Conservation (phyloP, 2,329 filamentous ascomycete species). For the Chalara sp. region DNA sequence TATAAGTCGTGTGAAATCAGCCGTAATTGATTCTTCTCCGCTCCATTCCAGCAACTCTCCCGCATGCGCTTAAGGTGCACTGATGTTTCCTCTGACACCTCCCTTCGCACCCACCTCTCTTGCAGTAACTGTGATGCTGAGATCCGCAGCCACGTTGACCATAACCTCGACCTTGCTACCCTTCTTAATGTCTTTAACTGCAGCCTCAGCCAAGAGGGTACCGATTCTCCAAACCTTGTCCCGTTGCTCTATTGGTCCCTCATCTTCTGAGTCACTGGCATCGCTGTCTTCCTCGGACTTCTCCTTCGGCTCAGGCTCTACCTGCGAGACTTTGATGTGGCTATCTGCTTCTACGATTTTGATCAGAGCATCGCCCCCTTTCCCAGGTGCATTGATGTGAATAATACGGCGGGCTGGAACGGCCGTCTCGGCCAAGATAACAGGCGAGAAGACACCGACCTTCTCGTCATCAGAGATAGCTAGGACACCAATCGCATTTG, state of each 20-base stretch:
- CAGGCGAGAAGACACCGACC: slow-evolving; percentile 67
- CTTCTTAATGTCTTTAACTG: slow-evolving; percentile 78
- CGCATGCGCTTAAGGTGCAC: slow-evolving; percentile 13
- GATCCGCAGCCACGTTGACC: slow-evolving; percentile 76
- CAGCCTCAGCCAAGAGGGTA: slow-evolving; percentile 75
- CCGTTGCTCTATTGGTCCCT: slow-evolving; percentile 80
- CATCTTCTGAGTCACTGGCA: slow-evolving; percentile 52
- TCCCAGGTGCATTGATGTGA: slow-evolving; percentile 67
- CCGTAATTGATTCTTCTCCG: too few relatives aligned
- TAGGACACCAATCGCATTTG: slow-evolving; percentile 82
- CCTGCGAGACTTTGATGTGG: slow-evolving; percentile 90
- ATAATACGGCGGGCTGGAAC: slow-evolving; percentile 82
- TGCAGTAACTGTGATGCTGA: slow-evolving; percentile 72
- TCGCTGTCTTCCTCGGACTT: slow-evolving; percentile 51
- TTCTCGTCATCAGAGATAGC: slow-evolving; percentile 51
- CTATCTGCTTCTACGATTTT: slow-evolving; percentile 82
- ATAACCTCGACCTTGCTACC: slow-evolving; percentile 88
- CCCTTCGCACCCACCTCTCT: slow-evolving; percentile 64
- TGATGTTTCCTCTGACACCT: slow-evolving; percentile 25
- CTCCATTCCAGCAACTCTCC: too few relatives aligned
- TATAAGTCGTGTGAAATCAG: too few relatives aligned
- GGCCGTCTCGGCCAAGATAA: slow-evolving; percentile 81
- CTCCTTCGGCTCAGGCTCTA: slow-evolving; percentile 67
- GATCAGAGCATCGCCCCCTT: slow-evolving; percentile 81
- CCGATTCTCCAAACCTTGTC: slow-evolving; percentile 92